phyloP scores from a whole-genome alignment of 805 yeast genomes.

The Aciculoconidium aculeatum region DNA sequence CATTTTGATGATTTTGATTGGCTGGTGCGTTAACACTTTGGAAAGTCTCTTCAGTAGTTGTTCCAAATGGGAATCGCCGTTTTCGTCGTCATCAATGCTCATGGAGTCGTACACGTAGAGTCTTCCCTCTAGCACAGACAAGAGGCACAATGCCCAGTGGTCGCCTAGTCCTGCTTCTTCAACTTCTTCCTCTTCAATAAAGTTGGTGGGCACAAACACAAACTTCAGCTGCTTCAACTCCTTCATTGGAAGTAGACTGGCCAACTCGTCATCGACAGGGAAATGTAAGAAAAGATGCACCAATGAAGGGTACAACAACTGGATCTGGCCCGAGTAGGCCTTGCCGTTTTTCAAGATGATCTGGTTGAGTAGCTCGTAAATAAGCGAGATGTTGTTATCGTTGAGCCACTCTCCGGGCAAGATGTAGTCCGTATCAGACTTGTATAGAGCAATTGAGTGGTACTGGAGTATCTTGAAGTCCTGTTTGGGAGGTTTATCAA shows the following conservation, averaged over 20 bases:
- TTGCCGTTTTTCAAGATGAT: constrained; percentile 14
- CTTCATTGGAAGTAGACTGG: constrained; percentile 27
- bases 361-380: constrained; percentile 44
- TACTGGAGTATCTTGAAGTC: constrained; percentile 39
- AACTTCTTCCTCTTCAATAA: constrained; percentile 36
- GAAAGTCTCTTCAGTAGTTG: constrained; percentile 21
- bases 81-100: constrained; percentile 17
- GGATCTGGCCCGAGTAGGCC: constrained; percentile 19
- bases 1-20: constrained; percentile 24
- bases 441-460: constrained; percentile 52
- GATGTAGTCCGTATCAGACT: constrained; percentile 52
- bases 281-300: constrained; percentile 53
- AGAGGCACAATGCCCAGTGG: constrained; percentile 68
- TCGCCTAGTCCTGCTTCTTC: constrained; percentile 60
- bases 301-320: constrained; percentile 52
- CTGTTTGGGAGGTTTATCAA: constrained; percentile 10
- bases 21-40: constrained; percentile 14
- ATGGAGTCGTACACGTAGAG: constrained; percentile 59
- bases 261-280: constrained; percentile 32
- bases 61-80: constrained; percentile 19
- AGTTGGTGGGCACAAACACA: constrained; percentile 65
- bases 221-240: constrained; percentile 34
- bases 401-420: constrained; percentile 68
- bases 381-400: constrained; percentile 60
- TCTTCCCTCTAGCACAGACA: constrained; percentile 41